These are phyloP conservation scores for Talaromyces funiculosus DNA, from an alignment of 2,329 filamentous ascomycete species.

Conservation along the genomic window DNA sequence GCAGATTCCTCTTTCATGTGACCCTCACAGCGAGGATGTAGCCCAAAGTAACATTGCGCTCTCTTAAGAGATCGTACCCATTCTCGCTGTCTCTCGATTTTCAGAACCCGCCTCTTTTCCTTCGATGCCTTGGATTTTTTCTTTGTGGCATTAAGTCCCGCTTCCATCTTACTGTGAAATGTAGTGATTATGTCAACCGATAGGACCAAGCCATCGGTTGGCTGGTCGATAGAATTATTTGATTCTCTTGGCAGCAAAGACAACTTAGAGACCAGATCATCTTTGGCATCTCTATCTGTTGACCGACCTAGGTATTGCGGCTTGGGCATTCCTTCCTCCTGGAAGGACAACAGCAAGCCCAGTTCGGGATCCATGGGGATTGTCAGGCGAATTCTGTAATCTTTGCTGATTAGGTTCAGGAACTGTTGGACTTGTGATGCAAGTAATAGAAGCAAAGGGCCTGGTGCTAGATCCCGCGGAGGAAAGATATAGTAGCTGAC, in stretches of 20 bases:
- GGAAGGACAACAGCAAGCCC: slow-evolving; percentile 60
- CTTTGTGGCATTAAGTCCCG: slow-evolving; percentile 47
- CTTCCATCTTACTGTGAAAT: slow-evolving; percentile 53
- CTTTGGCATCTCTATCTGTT: slow-evolving; percentile 41
- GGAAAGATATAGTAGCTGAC: slow-evolving; percentile 62
- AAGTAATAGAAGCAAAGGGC: slow-evolving; percentile 62
- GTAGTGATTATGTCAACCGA: slow-evolving; percentile 20
- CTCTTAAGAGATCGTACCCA: slow-evolving; percentile 56
- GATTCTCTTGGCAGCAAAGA: slow-evolving; percentile 18
- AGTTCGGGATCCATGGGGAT: slow-evolving; percentile 53
- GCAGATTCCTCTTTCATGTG: slow-evolving; percentile 9
- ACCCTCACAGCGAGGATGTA: slow-evolving; percentile 43
- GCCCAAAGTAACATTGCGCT: slow-evolving; percentile 64
- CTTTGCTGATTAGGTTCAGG: slow-evolving; percentile 57
- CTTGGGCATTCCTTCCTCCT: slow-evolving; percentile 52
- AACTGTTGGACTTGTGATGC: slow-evolving; percentile 60
- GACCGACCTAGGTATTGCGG: slow-evolving; percentile 64
- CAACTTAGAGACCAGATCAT: slow-evolving; percentile 30
- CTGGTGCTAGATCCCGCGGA: slow-evolving; percentile 41
- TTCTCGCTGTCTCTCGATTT: slow-evolving; percentile 46
- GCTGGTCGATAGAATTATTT: background rate
- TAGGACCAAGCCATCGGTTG: background rate
- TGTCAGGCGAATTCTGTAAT: slow-evolving; percentile 46
- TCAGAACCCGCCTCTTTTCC: slow-evolving; percentile 47
- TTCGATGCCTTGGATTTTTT: slow-evolving; percentile 45